Conservation (phyloP, 495 filamentous ascomycete species). For the Tuber umbilicatum region DNA sequence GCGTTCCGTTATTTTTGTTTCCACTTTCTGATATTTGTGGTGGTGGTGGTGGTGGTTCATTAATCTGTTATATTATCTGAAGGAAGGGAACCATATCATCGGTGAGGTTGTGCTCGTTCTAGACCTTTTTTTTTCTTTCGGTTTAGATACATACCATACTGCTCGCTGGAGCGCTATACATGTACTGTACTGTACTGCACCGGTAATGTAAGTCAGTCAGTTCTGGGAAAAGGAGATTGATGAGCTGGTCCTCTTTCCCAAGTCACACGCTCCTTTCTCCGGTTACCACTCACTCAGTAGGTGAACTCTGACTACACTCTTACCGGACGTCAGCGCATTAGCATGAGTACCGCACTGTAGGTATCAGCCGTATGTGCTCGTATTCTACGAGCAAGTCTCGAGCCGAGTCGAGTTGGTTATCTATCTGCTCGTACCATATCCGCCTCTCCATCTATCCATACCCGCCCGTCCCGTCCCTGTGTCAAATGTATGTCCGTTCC, state of each 20-base stretch:
- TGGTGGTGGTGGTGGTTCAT: not conserved
- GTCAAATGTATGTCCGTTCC: not conserved
- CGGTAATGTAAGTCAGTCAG: not conserved
- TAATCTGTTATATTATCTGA: not conserved
- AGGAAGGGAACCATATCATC: not conserved
- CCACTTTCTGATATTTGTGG: not conserved
- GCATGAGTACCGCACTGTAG: not conserved
- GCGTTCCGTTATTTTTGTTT: not conserved
- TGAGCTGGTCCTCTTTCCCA: not conserved
- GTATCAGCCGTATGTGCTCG: not conserved
- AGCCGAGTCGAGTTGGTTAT: slow-evolving; percentile 2
- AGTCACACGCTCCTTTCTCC: not conserved
- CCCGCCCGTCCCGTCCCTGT: not conserved
- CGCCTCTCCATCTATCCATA: not conserved
- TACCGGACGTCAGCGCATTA: not conserved
- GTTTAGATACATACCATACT: too few relatives aligned
- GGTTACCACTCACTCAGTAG: not conserved
- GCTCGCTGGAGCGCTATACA: too few relatives aligned
- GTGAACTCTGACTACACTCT: not conserved
- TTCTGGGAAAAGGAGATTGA: not conserved
- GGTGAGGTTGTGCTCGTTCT: not conserved
- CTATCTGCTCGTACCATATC: not conserved
- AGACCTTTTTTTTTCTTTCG: not conserved
- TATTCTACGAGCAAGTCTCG: not conserved
- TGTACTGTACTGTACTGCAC: not conserved